Conservation (phyloP, 495 filamentous ascomycete genomes). For the Penicillium subrubescens region DNA sequence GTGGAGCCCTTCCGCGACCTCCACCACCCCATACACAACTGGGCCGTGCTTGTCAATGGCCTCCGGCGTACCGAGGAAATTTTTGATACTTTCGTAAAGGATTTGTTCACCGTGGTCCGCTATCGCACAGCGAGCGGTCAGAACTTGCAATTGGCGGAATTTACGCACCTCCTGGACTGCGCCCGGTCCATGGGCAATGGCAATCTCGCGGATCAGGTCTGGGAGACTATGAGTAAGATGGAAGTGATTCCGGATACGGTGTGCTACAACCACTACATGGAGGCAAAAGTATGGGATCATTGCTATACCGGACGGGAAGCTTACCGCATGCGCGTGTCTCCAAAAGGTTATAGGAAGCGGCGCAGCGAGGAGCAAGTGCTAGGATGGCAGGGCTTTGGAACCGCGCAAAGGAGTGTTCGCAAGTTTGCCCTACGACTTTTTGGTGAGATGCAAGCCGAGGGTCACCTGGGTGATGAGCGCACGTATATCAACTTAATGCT, state of each 20-base stretch:
- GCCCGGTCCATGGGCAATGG: constrained; percentile 52
- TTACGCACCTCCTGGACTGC: constrained; percentile 58
- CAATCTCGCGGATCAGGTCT: constrained; percentile 49
- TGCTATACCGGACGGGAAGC: constrained; percentile 36
- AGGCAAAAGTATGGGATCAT: constrained; percentile 46
- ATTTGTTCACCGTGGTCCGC: constrained; percentile 39
- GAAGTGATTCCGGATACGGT: constrained; percentile 46
- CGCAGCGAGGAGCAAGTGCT: constrained; percentile 14
- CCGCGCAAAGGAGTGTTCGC: constrained; percentile 35
- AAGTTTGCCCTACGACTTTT: constrained; percentile 42
- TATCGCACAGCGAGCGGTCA: constrained; percentile 33
- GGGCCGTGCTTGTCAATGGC: constrained; percentile 29
- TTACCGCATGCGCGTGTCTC: constrained; percentile 45
- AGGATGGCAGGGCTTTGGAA: constrained; percentile 39
- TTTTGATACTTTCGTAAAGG: constrained; percentile 42
- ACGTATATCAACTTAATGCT: constrained; percentile 60
- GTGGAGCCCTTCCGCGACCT: constrained; percentile 52
- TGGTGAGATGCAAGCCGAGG: constrained; percentile 51
- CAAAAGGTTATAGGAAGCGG: constrained; percentile 34
- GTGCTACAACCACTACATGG: constrained; percentile 63
- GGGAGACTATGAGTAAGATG: constrained; percentile 48
- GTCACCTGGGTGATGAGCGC: constrained; percentile 51
- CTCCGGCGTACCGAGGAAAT: constrained; percentile 31
- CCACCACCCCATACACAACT: constrained; percentile 49
- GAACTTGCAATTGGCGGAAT: constrained; percentile 48